Evolutionary conservation across 495 filamentous ascomycete genomes (phyloP), one percentile per base, ranked within the genome.

Genomic region (Oidiodendron maius): DNA sequence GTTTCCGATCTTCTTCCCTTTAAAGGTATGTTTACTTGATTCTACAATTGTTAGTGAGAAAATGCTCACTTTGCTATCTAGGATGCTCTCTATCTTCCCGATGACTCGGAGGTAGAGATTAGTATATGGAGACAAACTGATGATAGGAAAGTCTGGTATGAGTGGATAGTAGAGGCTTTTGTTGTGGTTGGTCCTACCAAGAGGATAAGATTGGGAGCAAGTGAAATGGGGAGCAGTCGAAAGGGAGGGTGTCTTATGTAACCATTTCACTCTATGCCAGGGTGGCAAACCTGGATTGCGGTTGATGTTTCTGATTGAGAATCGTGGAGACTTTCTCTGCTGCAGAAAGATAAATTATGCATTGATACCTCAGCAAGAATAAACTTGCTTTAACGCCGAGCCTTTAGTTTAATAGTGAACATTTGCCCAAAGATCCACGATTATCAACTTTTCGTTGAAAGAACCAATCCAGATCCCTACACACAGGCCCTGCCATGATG

Each of bases 1-100:
- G 93, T 99, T 99, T 65, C 93, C 93, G 8, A 96, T 97, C 11
- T 96, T 87, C 70, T 99, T 99, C 58, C 93, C 93, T 5, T 63
- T 99, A 9, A 95, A 95, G 82, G 91, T 94, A 75, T 52, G 70
- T 64, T 34, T 22, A 20, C 23, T n/a, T 23, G 16, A 24, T 41
- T 28, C 43, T 38, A 20, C 23, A 15, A 32, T 46, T 22, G 11
- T 51, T 40, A 48, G 39, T 28, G 30, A 37, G 48, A 42, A 37
- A 47, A 32, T 49, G 39, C 44, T 57, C 30, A 39, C 18, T 40
- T 36, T 16, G 3, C 3, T 16, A 28, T 9, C 15, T 40, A 96
- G 91, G 81, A 82, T 55, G 91, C 93, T 5, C 69, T 99, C 18
- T 90, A 93, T 62, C 78, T 94, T 48, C 91, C 94, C 1, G 83